phyloP scores from a whole-genome alignment of 2,329 filamentous ascomycete genomes.

The Nakataea oryzae region DNA sequence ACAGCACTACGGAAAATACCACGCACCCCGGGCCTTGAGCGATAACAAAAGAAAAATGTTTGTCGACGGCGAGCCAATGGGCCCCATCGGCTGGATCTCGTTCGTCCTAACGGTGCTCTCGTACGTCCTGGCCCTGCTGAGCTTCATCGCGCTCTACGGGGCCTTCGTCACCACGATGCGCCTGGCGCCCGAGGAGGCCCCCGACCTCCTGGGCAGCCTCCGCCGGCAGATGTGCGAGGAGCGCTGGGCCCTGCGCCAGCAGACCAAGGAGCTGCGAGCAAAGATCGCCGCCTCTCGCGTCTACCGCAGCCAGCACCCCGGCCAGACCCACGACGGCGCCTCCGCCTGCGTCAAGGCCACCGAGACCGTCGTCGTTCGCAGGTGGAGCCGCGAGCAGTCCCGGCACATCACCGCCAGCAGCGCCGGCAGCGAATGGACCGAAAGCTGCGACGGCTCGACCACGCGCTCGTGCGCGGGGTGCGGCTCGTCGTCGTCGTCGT shows the following conservation, averaged over 20 bases:
- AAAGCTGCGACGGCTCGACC: background rate
- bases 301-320: conserved; percentile 2
- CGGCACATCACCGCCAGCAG: background rate
- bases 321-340: background rate
- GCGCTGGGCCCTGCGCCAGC: conserved; percentile 11
- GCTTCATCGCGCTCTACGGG: conserved; percentile 10
- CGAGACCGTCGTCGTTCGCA: conserved; percentile 1
- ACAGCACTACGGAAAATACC: background rate
- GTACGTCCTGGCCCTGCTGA: conserved; percentile 9
- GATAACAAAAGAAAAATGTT: background rate
- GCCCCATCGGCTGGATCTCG: background rate
- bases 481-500: background rate
- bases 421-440: background rate
- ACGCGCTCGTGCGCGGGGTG: background rate
- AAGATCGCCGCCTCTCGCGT: conserved; percentile 3
- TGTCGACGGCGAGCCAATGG: background rate
- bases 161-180: conserved; percentile 9
- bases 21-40: no score
- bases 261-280: conserved; percentile 8
- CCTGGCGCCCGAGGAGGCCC: conserved; percentile 9
- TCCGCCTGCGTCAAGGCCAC: background rate
- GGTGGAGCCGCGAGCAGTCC: background rate
- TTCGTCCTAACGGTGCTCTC: conserved; percentile 8
- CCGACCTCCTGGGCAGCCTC: conserved; percentile 8
- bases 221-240: conserved; percentile 10